Conservation (phyloP, 1,284 basidiomycete species). For the Irpex lacteus region DNA sequence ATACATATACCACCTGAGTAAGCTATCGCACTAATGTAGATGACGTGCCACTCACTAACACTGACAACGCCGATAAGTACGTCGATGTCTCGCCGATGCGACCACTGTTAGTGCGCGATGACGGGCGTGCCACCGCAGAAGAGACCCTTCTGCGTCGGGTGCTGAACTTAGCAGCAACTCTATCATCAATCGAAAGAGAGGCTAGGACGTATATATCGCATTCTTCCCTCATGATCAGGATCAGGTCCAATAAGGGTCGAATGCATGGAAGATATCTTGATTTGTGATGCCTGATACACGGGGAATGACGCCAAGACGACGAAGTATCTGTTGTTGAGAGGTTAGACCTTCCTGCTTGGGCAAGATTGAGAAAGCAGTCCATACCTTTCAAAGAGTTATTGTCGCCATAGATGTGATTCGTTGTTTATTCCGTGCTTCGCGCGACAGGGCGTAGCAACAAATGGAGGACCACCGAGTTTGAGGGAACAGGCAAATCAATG, state of each 20-base stretch:
- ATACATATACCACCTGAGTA: not conserved
- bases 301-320: not conserved
- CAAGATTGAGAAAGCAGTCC: not conserved
- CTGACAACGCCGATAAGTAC: not conserved
- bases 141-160: not conserved
- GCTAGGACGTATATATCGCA: not conserved
- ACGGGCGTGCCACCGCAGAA: no score
- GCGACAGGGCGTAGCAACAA: no score
- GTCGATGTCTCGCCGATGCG: not conserved
- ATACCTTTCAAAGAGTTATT: no score
- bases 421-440: no score
- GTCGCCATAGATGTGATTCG: no score
- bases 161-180: not conserved
- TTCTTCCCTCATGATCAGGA: not conserved
- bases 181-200: not conserved
- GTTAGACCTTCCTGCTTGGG: not conserved
- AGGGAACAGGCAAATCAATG: not conserved
- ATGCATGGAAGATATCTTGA: not conserved
- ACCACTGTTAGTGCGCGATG: no score
- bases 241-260: not conserved
- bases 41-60: not conserved
- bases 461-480: not conserved
- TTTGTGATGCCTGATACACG: not conserved
- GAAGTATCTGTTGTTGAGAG: not conserved
- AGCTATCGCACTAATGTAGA: not conserved